Evolutionary conservation across 805 yeast species (phyloP).

Genomic region (Hanseniaspora singularis): DNA sequence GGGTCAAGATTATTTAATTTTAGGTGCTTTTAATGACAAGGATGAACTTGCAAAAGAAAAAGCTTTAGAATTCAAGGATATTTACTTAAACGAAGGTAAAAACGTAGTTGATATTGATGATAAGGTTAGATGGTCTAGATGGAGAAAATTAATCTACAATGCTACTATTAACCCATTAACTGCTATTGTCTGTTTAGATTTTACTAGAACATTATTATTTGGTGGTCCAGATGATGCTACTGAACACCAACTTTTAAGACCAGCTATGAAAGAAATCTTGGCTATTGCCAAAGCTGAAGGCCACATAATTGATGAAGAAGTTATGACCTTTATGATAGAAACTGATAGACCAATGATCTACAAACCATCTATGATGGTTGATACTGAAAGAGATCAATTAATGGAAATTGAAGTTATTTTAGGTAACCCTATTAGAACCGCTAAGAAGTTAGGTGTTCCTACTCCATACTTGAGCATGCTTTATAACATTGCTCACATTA

Average conservation of each 20-base stretch:
- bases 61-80: constrained; percentile 15
- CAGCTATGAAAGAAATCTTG: constrained; percentile 58
- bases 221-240: constrained; percentile 27
- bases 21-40: constrained; percentile 19
- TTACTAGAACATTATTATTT: constrained; percentile 15
- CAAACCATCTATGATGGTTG: constrained; percentile 65
- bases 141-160: constrained; percentile 60
- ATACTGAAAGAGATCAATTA: constrained; percentile 50
- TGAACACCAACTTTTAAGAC: constrained; percentile 50
- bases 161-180: constrained; percentile 53
- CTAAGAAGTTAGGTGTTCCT: constrained; percentile 35
- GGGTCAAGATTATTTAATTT: constrained; percentile 16
- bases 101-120: constrained; percentile 17
- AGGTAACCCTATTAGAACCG: constrained; percentile 49
- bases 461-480: constrained; percentile 51
- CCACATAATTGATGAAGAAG: constrained; percentile 38
- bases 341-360: constrained; percentile 49
- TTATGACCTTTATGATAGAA: constrained; percentile 40
- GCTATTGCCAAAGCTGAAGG: constrained; percentile 62
- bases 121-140: constrained; percentile 34
- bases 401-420: constrained; percentile 62
- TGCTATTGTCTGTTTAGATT: constrained; percentile 39
- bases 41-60: constrained; percentile 14
- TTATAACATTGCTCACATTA: constrained; percentile 47
- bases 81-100: constrained; percentile 19